Evolutionary conservation across 2,329 filamentous ascomycete genomes (phyloP).

Genomic region (Plectosphaerella cucumerina): DNA sequence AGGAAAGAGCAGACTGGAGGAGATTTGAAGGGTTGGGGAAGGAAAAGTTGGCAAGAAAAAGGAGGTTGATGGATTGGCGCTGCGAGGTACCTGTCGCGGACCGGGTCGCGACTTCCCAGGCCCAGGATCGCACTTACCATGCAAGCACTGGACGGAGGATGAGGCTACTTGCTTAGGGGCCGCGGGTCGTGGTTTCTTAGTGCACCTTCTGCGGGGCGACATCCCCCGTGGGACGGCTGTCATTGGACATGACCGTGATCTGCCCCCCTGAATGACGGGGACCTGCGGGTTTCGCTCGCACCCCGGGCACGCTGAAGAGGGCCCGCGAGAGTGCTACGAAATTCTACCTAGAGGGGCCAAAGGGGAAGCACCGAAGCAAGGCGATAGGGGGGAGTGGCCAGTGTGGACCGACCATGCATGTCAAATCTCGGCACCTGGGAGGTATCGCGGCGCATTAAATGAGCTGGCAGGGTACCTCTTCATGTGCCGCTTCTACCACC

Average conservation of each 20-base stretch:
- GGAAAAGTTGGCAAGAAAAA: constrained; percentile 7
- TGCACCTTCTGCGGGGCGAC: no score
- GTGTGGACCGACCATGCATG: background rate
- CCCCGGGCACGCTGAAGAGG: no score
- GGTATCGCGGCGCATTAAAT: background rate
- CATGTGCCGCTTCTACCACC: background rate
- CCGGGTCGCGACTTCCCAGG: no score
- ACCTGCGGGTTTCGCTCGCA: no score
- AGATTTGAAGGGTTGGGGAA: background rate
- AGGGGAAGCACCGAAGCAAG: background rate
- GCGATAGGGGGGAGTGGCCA: background rate
- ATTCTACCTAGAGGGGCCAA: background rate
- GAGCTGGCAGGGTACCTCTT: background rate
- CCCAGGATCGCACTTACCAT: no score
- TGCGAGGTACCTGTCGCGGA: no score
- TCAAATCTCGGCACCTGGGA: background rate
- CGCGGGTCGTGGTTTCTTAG: no score
- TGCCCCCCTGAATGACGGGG: background rate
- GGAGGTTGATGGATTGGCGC: background rate
- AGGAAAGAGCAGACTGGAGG: background rate
- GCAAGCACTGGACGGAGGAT: no score
- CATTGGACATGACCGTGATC: no score
- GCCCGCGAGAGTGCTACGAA: background rate
- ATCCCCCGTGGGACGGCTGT: no score
- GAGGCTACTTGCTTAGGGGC: no score